phyloP scores from a whole-genome alignment of 108 stramenopile species.

The Skeletonema potamos region DNA sequence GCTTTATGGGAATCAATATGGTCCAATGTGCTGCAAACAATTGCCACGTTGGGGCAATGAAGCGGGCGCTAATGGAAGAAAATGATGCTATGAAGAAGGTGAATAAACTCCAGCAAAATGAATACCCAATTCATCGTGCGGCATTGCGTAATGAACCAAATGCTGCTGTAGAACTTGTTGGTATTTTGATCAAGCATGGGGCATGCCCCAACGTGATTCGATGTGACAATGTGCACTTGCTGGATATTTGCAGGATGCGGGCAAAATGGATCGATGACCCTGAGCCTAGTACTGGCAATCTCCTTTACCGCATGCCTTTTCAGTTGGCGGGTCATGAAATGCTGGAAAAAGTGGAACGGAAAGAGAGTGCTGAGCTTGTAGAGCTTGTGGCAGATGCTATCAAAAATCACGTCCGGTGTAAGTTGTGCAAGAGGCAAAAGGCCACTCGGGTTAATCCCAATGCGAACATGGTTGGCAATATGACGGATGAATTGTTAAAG shows the following conservation, averaged over 20 bases:
- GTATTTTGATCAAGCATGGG: background rate
- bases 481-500: background rate
- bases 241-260: background rate
- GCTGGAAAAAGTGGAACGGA: background rate
- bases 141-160: constrained; percentile 5
- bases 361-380: background rate
- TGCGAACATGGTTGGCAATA: background rate
- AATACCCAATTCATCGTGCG: background rate
- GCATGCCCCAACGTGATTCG: background rate
- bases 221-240: background rate
- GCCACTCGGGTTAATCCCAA: background rate
- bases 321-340: background rate
- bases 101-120: background rate
- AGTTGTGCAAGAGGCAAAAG: background rate
- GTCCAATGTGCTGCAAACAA: background rate
- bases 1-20: background rate
- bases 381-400: background rate
- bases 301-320: background rate
- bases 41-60: constrained; percentile 3
- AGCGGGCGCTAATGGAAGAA: constrained; percentile 14
- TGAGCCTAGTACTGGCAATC: background rate
- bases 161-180: background rate
- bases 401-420: background rate
- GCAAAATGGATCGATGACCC: constrained; percentile 1
- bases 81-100: constrained; percentile 6